Evolutionary conservation across 2,329 filamentous ascomycete genomes (phyloP), one percentile per base, ranked within the genome.

Genomic region (Sporothrix luriei): DNA sequence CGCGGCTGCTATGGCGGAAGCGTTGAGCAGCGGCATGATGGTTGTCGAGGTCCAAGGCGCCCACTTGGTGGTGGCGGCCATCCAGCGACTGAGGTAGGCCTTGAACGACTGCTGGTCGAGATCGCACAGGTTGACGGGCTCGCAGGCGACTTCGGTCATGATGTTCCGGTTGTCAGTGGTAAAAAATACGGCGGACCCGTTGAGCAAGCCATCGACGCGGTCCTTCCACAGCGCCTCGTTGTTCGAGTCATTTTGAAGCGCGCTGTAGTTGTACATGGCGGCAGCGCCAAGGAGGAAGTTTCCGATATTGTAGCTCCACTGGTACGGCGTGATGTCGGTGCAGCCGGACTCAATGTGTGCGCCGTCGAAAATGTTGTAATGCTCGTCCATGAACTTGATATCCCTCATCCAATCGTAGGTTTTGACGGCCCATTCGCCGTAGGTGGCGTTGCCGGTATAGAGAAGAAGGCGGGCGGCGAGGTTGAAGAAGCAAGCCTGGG

Each of bases 361-460:
- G 46, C 90, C 90, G 75, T 91, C 90, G 73, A 84, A 90, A 21
- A 91, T 81, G 62, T 84, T 82, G 76, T 85, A 91, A 3, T 71
- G 69, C 7, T 84, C 77, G 75, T 87, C 83, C 71, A 92, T 84
- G 68, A 92, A 84, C 0, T 85, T 82, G 59, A 88, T 80, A 7
- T 75, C 77, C 3, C 78, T 76, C 78, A 88, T 88, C 90, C 90
- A 92, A 65, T 91, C 83, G 81, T 91, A 97, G 0, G 87, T 85
- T 73, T 81, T 88, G 24, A 88, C 85, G 0, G 92, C 92, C 92
- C 91, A 95, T 5, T 92, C 86, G 1, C 87, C 84, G 76, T 96
- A 97, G 0, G 91, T 91, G 52, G 83, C 76, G 75, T 96, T 94
- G 19, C 88, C 87, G 0, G 93, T 96, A 77, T 93, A 95, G 2